These are phyloP conservation scores for Microdochium trichocladiopsis DNA, from an alignment of 2,329 filamentous ascomycete species.

Conservation along the genomic window DNA sequence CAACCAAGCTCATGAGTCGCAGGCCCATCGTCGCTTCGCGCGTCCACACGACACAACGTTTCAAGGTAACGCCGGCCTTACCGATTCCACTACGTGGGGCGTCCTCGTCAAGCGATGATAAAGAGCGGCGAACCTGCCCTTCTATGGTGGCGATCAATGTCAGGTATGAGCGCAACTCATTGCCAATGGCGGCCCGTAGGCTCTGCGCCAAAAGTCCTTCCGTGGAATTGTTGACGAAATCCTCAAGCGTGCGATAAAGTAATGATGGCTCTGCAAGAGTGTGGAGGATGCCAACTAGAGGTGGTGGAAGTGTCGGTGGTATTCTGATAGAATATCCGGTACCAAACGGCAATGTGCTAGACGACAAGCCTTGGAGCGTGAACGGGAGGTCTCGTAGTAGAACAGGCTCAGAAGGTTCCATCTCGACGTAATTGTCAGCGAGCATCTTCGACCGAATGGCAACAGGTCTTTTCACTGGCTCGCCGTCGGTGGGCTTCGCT, in stretches of 20 bases:
- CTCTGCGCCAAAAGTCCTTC: conserved; percentile 88
- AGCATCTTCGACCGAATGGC: conserved; percentile 50
- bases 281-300: conserved; percentile 80
- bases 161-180: conserved; percentile 83
- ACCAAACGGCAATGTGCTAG: conserved; percentile 72
- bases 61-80: conserved; percentile 86
- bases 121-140: conserved; percentile 78
- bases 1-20: conserved; percentile 86
- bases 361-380: conserved; percentile 86
- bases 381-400: conserved; percentile 80
- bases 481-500: conserved; percentile 9
- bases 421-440: conserved; percentile 47
- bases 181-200: conserved; percentile 75
- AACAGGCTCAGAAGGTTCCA: conserved; percentile 56
- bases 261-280: conserved; percentile 88
- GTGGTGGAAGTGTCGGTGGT: conserved; percentile 72
- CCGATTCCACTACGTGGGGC: conserved; percentile 65
- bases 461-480: conserved; percentile 36
- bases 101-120: conserved; percentile 64
- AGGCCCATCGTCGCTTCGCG: conserved; percentile 94
- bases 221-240: conserved; percentile 75
- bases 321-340: conserved; percentile 65
- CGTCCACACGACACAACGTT: conserved; percentile 95
- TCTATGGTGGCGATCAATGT: conserved; percentile 88
- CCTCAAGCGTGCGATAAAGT: conserved; percentile 74